Evolutionary conservation across 495 filamentous ascomycete genomes (phyloP), one percentile per base, ranked within the genome.

Genomic region (Tuber borchii): DNA sequence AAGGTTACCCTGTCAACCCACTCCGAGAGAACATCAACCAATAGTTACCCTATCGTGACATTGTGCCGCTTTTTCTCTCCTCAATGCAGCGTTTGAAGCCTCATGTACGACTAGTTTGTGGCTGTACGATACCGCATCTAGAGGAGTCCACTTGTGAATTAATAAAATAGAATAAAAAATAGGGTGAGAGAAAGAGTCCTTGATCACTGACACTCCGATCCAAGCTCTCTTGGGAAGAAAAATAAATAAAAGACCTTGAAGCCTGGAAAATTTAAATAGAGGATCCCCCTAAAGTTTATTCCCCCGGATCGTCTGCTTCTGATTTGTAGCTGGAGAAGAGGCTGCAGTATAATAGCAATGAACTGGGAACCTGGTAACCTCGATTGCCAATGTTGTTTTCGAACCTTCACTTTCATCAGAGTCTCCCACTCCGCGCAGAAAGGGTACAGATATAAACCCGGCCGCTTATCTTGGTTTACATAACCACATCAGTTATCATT

Each of bases 401-500:
- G 22, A 14, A n/a, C 22, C 8, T 61, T 61, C 10, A 61, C 9
- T 61, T 26, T 31, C 51, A 61, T 26, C 51, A 61, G 1, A 10
- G n/a, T 26, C 10, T 61, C 51, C 51, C n/a, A 61, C 51, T 61
- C n/a, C 51, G 5, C 26, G 12, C 51, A 26, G 51, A 61, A 31
- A 61, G n/a, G n/a, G 22, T 61, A 26, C 51, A 31, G 51, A 61
- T 61, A 61, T 31, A 61, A 61, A 31, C 51, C 51, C 4, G n/a
- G 22, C 51, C 1, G 22, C 51, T 61, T 61, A 61, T 61, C 51
- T 26, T 14, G 51, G 22, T 61, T 61, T 61, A 61, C 51, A 61
- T 61, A 61, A 61, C n/a, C 51, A n/a, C 9, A 61, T 61, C 51
- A 61, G n/a, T 61, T 61, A 31, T 61, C 51, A 61, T 61, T 61